Evolutionary conservation across 345 rosid species (phyloP).

Genomic region (Psidium friedrichsthalianum): DNA sequence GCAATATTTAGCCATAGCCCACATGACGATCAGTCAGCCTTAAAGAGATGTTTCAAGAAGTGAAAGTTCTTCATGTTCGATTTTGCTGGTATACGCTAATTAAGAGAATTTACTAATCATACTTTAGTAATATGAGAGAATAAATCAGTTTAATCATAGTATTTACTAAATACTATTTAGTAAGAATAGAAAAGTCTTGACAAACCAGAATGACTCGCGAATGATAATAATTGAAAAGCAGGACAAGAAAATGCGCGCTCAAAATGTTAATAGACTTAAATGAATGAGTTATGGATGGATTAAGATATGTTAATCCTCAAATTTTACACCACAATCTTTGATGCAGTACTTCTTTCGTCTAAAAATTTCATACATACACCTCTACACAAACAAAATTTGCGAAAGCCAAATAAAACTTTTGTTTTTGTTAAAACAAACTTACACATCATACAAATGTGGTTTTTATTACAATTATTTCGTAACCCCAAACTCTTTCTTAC

Average conservation of each 20-base stretch:
- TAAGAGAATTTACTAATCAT: not conserved
- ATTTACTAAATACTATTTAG: not conserved
- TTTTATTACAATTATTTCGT: not conserved
- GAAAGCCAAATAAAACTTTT: not conserved
- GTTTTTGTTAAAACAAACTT: not conserved
- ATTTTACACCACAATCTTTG: not conserved
- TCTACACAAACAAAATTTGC: not conserved
- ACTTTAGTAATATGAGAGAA: not conserved
- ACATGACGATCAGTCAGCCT: not conserved
- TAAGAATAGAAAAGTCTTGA: not conserved
- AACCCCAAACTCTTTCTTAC: not conserved
- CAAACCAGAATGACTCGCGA: not conserved
- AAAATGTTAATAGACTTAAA: not conserved
- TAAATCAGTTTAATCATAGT: not conserved
- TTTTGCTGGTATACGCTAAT: not conserved
- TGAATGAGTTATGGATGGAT: not conserved
- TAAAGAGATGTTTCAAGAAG: not conserved
- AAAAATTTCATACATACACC: not conserved
- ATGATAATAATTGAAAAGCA: not conserved
- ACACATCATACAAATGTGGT: not conserved
- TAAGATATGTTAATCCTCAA: not conserved
- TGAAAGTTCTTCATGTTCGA: not conserved
- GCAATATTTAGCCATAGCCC: not conserved
- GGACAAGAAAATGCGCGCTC: not conserved
- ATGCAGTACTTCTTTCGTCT: not conserved